phyloP scores from a whole-genome alignment of 805 yeast species.

The Candida dajiaensis region DNA sequence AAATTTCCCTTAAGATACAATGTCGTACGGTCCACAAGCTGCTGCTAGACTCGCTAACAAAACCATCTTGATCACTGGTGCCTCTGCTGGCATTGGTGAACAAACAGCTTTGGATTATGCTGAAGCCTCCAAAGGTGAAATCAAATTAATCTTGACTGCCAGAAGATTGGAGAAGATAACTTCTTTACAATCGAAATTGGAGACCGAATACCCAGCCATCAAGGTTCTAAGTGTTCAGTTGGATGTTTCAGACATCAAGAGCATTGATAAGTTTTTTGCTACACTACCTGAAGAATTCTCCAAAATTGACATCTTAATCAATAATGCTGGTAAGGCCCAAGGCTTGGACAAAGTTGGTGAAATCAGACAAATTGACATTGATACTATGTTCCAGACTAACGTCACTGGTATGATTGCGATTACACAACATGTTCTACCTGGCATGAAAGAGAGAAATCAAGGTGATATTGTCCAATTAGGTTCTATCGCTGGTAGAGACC shows the following conservation, averaged over 20 bases:
- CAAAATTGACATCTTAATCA: slow-evolving; percentile 58
- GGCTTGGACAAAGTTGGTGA: slow-evolving; percentile 77
- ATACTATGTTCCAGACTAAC: slow-evolving; percentile 79
- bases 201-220: slow-evolving; percentile 38
- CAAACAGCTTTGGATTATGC: slow-evolving; percentile 90
- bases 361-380: slow-evolving; percentile 58
- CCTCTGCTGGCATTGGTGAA: slow-evolving; percentile 91
- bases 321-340: slow-evolving; percentile 75
- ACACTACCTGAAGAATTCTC: slow-evolving; percentile 51
- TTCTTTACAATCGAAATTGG: slow-evolving; percentile 41
- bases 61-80: slow-evolving; percentile 86
- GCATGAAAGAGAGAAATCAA: slow-evolving; percentile 59
- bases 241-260: slow-evolving; percentile 52
- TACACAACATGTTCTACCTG: slow-evolving; percentile 72
- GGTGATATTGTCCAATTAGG: slow-evolving; percentile 76
- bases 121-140: slow-evolving; percentile 60
- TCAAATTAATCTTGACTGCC: slow-evolving; percentile 71
- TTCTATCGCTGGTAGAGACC: slow-evolving; percentile 77
- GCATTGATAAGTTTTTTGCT: slow-evolving; percentile 43
- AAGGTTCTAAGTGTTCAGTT: slow-evolving; percentile 41
- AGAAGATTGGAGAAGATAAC: slow-evolving; percentile 64
- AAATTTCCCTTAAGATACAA: neutral
- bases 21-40: slow-evolving; percentile 67
- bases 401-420: slow-evolving; percentile 80
- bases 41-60: slow-evolving; percentile 78